Conservation (phyloP, 257 asterid genomes). For the Pogostemon cablin region DNA sequence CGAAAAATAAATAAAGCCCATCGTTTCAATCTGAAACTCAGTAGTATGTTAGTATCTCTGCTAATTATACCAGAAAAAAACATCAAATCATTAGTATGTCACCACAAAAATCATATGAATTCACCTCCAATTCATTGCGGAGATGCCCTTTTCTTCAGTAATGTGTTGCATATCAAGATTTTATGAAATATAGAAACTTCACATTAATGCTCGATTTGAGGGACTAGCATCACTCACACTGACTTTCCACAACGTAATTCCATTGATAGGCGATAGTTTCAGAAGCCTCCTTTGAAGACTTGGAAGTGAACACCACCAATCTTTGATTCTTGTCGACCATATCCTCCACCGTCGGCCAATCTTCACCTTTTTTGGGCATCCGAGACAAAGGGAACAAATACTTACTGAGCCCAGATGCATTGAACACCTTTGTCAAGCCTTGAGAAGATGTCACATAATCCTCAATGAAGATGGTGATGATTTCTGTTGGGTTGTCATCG, state of each 20-base stretch:
- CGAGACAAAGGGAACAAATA: conserved; percentile 68
- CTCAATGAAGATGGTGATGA: conserved; percentile 80
- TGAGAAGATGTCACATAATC: conserved; percentile 71
- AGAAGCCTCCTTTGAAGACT: conserved; percentile 58
- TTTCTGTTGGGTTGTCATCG: conserved; percentile 57
- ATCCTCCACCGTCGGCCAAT: conserved; percentile 89
- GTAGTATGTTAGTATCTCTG: neutral
- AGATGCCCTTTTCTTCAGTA: neutral
- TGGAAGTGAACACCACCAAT: conserved; percentile 74
- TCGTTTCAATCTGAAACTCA: conserved; percentile 61
- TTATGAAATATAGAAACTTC: neutral
- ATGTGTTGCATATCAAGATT: neutral
- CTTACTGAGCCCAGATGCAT: conserved; percentile 68
- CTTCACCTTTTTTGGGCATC: conserved; percentile 79
- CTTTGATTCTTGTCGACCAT: conserved; percentile 81
- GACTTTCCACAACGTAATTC: conserved; percentile 87
- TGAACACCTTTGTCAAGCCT: conserved; percentile 68
- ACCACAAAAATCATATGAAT: no score
- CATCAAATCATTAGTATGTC: no score
- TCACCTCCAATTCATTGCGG: neutral
- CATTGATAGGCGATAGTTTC: conserved; percentile 83
- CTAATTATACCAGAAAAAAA: neutral
- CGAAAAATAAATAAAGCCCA: conserved; percentile 25
- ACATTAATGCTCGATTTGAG: neutral
- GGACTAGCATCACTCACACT: conserved; percentile 54